Evolutionary conservation across 106 monocot genomes (phyloP).

Genomic region (Amphibolis antarctica): DNA sequence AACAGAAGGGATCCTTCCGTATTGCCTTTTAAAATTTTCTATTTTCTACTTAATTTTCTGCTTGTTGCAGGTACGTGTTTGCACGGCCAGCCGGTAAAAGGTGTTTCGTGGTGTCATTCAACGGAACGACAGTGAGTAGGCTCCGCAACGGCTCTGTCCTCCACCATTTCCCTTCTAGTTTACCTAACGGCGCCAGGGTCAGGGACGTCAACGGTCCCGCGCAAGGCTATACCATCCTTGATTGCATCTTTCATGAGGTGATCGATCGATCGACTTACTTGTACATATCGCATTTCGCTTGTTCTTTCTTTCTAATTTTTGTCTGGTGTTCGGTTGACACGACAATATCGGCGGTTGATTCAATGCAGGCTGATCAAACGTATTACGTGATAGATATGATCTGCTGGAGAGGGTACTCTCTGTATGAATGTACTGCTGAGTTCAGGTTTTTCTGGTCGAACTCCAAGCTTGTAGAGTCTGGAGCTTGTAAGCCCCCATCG

Average conservation of each 20-base stretch:
- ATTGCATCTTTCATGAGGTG: constrained; percentile 98
- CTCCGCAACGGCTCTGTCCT: constrained; percentile 85
- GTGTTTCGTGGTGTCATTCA: constrained; percentile 89
- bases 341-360: background rate
- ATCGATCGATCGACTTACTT: no score
- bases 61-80: constrained; percentile 63
- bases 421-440: constrained; percentile 82
- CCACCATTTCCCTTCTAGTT: constrained; percentile 76
- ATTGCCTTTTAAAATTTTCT: background rate
- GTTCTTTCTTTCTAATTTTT: background rate
- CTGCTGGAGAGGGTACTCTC: constrained; percentile 88
- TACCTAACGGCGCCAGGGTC: constrained; percentile 76
- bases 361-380: constrained; percentile 74
- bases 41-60: background rate
- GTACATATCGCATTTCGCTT: no score
- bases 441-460: constrained; percentile 98
- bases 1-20: background rate
- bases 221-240: constrained; percentile 68
- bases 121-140: constrained; percentile 78
- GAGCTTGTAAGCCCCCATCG: constrained; percentile 80
- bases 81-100: constrained; percentile 77
- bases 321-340: background rate
- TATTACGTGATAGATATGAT: constrained; percentile 98
- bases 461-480: constrained; percentile 77
- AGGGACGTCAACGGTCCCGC: constrained; percentile 60